Evolutionary conservation across 2,329 filamentous ascomycete genomes (phyloP), one percentile per base, ranked within the genome.

Genomic region (Aspergillus tubingensis): DNA sequence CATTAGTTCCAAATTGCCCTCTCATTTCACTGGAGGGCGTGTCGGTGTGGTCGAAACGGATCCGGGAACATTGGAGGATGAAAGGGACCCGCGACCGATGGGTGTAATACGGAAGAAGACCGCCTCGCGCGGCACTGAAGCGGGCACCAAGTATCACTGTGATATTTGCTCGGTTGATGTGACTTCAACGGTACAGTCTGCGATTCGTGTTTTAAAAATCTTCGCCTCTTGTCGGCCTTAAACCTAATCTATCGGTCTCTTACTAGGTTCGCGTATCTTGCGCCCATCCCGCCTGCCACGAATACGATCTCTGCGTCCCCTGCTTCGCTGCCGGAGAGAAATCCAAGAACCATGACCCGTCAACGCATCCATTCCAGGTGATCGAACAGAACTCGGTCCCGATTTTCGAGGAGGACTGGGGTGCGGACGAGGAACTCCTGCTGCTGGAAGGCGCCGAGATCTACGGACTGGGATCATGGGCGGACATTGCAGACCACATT

Each of bases 381-480:
- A 97, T 99, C 66, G 95, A 99, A 76, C 95, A 98, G 72, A 96
- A 99, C 73, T 97, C 94, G 0, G 96, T 99, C 53, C 95, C 95
- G 1, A 98, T 99, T 60, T 99, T 96, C 71, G 89, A 93, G 67
- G 85, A 87, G 60, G 93, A 96, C 72, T 99, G 95, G 95, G 95
- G 95, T 55, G 95, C 95, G 23, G 95, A 99, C 73, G 95, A 99
- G 75, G 95, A 99, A 76, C 79, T 98, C n/a, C 80, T 98, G 5
- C 80, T 99, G 56, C 79, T 99, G 0, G 95, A 99, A 79, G 95
- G 95, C 21, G 92, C 92, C 10, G 95, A 99, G 77, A 96, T 92
- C 60, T 99, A 99, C 73, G 95, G 95, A 0, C 81, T 99, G 53
- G 95, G 95, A 3, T 98, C 94, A 21, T 99, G 95, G 94, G 92